Base-by-base conservation (phyloP, 1,284 basidiomycete genomes). In the Anthracocystis walkeri region DNA sequence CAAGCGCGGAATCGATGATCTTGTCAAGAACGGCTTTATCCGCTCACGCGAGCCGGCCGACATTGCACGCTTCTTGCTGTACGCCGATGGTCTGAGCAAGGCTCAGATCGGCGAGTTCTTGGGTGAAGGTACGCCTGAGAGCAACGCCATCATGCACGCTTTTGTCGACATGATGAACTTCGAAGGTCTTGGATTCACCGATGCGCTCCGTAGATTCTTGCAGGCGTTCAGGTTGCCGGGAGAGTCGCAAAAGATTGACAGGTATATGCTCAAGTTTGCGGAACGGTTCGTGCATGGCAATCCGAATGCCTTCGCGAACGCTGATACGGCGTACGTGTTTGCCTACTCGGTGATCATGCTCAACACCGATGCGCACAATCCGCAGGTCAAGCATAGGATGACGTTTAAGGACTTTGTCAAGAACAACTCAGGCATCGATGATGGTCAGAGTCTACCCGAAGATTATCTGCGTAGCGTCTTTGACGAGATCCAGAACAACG, bases 71-170 rank as follows among this genome's bases (percentile, higher is more conserved):
- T 99, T 99, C 88, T 87, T 99, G 58, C 88, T 95, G 33, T 89
- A 89, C 41, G 95, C 94, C 7, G 96, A 99, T 83, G 97, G 96
- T 2, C 88, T 99, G 51, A 96, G 90, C 86, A 99, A 99, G 86
- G 89, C 92, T 4, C 92, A 94, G 90, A 95, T 99, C 75, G 97
- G 97, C 64, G 97, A 99, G 87, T 99, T 97, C 86, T 88, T 99
- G 16, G 97, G 97, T 45, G 83, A 85, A 65, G 83, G 84, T 42
- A 83, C 83, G 4, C 65, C 82, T 11, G 79, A 84, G 48, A 85
- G 84, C 76, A 83, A 84, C 51, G 80, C 78, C 16, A 80, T 80
- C 69, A 85, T 85, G 84, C 84, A 85, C 64, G 83, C 84, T 20
- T 85, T 85, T 71, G 84, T 84, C 35, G 84, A 85, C 58, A 60